Evolutionary conservation across 2,329 filamentous ascomycete genomes (phyloP).

Genomic region (Pseudogymnoascus sp.): DNA sequence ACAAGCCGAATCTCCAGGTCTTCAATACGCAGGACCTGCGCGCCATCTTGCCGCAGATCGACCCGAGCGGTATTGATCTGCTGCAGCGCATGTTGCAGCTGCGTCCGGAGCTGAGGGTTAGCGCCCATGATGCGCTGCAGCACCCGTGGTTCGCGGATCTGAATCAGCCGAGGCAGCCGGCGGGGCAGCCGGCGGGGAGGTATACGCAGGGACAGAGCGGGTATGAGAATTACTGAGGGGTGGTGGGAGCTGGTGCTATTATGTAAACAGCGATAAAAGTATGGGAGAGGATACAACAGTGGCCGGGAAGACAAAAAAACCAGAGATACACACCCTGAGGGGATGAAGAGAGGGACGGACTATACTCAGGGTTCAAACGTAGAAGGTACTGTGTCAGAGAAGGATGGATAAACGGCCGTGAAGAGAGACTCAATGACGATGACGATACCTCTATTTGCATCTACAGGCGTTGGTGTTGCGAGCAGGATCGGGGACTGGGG

Average conservation of each 20-base stretch:
- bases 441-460: constrained; percentile 8
- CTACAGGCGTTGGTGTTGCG: constrained; percentile 9
- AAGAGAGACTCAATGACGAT: constrained; percentile 8
- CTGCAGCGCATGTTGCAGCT: constrained; percentile 88
- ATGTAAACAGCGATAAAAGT: not conserved
- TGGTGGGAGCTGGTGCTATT: not conserved
- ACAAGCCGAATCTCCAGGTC: constrained; percentile 90
- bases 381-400: not conserved
- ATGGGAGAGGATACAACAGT: not conserved
- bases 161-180: constrained; percentile 48
- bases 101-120: constrained; percentile 84
- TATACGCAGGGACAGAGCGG: constrained; percentile 8
- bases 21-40: constrained; percentile 88
- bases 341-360: not conserved
- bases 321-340: not conserved
- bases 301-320: not conserved
- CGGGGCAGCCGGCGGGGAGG: not conserved
- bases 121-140: constrained; percentile 75
- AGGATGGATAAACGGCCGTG: constrained; percentile 2
- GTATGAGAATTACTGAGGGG: constrained; percentile 1
- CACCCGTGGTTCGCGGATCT: constrained; percentile 90
- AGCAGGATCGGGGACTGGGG: not conserved
- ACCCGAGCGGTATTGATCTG: constrained; percentile 78
- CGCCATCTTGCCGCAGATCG: constrained; percentile 83
- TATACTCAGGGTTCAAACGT: not conserved